Base-by-base conservation (phyloP, 2,329 filamentous ascomycete species). In the Colletotrichum sidae region DNA sequence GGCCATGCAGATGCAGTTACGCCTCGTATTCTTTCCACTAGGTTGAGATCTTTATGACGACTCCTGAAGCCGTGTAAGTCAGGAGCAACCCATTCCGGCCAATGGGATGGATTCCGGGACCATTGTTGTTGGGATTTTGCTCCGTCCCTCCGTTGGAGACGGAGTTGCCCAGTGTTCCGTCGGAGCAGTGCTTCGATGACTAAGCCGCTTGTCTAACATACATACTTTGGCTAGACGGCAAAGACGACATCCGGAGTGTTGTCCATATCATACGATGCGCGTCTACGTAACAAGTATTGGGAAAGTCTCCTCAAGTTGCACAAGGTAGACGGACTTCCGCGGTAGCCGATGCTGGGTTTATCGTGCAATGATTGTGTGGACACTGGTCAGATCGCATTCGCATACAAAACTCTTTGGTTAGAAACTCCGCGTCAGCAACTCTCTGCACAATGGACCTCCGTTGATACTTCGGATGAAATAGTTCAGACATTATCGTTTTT, bases 111-210 rank as follows among this genome's bases (percentile, higher is more conserved):
- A 25, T 41, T 51, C 46, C 38, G 45, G 44, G 46, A 37, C 6
- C 17, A 10, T 53, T 6, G 37, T 49, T 15, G 39, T 57, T 17
- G 42, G n/a, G 58, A 53, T 35, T 12, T 47, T 55, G 33, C 39
- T 56, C 58, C 58, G 63, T 56, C 37, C 17, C 41, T 66, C 63
- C 63, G 63, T 62, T 55, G 63, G 63, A 66, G 63, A 25, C 55
- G 55, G 55, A 58, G 46, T 58, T 58, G 46, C 46, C 25, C 10
- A 58, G 46, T 13, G 25, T 38, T 51, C 55, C 55, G 55, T 25
- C 55, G 55, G 55, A 45, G 38, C 3, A 46, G 44, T 15, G 13
- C 2, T 6, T 2, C 6, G 17, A 42, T 58, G 55, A 58, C 55
- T 58, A 58, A 58, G 46, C 55, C 9, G 10, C 25, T 25, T 25